Base-by-base conservation (phyloP, 2,329 filamentous ascomycete genomes). In the Sphaerulina musiva region DNA sequence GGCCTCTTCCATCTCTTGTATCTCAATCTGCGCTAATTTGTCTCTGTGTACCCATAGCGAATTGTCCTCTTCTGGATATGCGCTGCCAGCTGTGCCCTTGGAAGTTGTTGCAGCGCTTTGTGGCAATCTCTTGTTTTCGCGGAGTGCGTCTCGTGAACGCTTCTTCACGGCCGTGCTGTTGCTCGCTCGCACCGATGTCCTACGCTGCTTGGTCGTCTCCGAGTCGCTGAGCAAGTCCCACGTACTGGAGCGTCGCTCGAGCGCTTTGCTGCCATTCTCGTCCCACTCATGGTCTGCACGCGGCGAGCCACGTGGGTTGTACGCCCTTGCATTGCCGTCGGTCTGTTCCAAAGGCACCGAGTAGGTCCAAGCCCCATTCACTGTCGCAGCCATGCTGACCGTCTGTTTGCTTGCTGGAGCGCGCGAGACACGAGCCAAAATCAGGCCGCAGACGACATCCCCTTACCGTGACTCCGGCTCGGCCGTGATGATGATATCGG, bases 11-110 rank as follows among this genome's bases (percentile, higher is more conserved):
- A 93, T 78, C 71, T 93, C 88, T 65, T 84, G 80, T 62, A 77
- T 92, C 72, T 93, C 88, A 62, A 92, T 93, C 66, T 81, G 82
- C 51, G 86, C 87, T 57, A 93, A 73, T 72, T 92, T 92, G 72
- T 93, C 88, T 53, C 88, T 78, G 66, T 93, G 88, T 63, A 93
- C 92, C 88, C 88, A 93, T 69, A 88, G 85, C 32, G 83, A 86
- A 57, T 82, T 78, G 57, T 86, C 83, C 9, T 38, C 40, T 11
- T 29, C 29, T 12, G 48, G 31, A 17, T 45, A 51, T n/a, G 48
- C n/a, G 29, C 14, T 36, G 40, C 48, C 41, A 12, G 49, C 36
- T 14, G 45, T 38, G 36, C 50, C 39, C 23, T 44, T 46, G 2
- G 39, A 10, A 34, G 53, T 34, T 38, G 58, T 48, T 23, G 61